Evolutionary conservation across 495 filamentous ascomycete species (phyloP).

Genomic region (Poronia punctata): DNA sequence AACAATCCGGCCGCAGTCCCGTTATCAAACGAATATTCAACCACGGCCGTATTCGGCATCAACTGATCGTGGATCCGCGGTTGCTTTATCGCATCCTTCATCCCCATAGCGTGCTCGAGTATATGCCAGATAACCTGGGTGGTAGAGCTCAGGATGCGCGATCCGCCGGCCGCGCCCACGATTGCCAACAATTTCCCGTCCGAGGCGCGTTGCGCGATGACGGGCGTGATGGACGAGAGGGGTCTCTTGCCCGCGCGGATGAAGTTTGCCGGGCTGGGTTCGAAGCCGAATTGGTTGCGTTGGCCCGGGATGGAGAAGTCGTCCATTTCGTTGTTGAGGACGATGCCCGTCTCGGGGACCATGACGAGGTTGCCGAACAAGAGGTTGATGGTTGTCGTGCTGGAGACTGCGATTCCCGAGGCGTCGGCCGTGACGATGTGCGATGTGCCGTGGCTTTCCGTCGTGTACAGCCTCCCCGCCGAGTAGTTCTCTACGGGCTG

Average conservation of each 20-base stretch:
- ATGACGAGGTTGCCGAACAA: slow-evolving; percentile 73
- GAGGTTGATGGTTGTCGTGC: slow-evolving; percentile 79
- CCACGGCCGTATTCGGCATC: slow-evolving; percentile 53
- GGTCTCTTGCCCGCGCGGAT: slow-evolving; percentile 69
- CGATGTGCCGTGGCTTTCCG: slow-evolving; percentile 59
- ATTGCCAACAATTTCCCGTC: slow-evolving; percentile 31
- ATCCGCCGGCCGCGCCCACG: slow-evolving; percentile 69
- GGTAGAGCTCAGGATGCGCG: slow-evolving; percentile 70
- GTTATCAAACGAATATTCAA: slow-evolving; percentile 66
- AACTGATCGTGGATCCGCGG: slow-evolving; percentile 78
- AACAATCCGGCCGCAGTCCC: slow-evolving; percentile 57
- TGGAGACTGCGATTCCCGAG: slow-evolving; percentile 61
- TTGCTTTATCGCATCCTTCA: slow-evolving; percentile 48
- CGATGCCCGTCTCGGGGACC: slow-evolving; percentile 72
- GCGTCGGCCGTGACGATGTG: slow-evolving; percentile 66
- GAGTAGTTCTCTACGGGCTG: slow-evolving; percentile 66
- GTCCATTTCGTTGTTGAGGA: slow-evolving; percentile 89
- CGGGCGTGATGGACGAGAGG: slow-evolving; percentile 63
- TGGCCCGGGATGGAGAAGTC: slow-evolving; percentile 68
- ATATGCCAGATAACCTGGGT: slow-evolving; percentile 66
- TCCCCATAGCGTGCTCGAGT: slow-evolving; percentile 52
- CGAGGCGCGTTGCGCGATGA: slow-evolving; percentile 55
- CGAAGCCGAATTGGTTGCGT: slow-evolving; percentile 69
- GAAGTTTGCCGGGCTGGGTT: slow-evolving; percentile 66
- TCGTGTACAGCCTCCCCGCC: slow-evolving; percentile 36